Conservation (phyloP, 495 filamentous ascomycete genomes). For the Geopyxis carbonaria region DNA sequence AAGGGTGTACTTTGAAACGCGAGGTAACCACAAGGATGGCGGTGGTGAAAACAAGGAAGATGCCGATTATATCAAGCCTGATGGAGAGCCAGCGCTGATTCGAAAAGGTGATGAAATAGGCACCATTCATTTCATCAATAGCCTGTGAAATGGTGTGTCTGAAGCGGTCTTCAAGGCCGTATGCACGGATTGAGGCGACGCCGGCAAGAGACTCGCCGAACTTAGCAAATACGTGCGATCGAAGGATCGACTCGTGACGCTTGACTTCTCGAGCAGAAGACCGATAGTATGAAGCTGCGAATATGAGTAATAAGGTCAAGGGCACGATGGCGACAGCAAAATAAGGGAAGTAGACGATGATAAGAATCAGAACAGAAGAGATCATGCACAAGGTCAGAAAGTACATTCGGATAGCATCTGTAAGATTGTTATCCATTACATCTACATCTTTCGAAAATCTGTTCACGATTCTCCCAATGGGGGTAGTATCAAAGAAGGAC, state of each 20-base stretch:
- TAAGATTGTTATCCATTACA: constrained; percentile 85
- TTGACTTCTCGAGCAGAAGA: constrained; percentile 86
- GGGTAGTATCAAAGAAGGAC: constrained; percentile 96
- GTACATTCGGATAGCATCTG: constrained; percentile 87
- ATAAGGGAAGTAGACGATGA: constrained; percentile 85
- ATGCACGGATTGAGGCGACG: constrained; percentile 70
- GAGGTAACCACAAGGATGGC: constrained; percentile 87
- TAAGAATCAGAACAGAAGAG: constrained; percentile 60
- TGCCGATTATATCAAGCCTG: constrained; percentile 69
- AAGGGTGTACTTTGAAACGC: constrained; percentile 70
- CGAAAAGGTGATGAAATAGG: constrained; percentile 83
- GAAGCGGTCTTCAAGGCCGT: constrained; percentile 63
- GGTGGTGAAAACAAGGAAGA: constrained; percentile 63
- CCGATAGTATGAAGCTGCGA: constrained; percentile 76
- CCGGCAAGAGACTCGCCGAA: constrained; percentile 80
- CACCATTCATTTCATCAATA: constrained; percentile 81
- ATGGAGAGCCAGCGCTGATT: constrained; percentile 86
- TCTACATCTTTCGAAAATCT: constrained; percentile 92
- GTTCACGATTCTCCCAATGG: constrained; percentile 89
- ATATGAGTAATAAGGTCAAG: constrained; percentile 58
- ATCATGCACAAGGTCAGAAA: constrained; percentile 55
- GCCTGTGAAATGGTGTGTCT: constrained; percentile 44
- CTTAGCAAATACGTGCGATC: constrained; percentile 74
- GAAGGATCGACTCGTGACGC: constrained; percentile 74
- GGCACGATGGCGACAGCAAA: constrained; percentile 82